Percentiles rank a stretch among this genome's conserved stretches.
phyloP scores from a whole-genome alignment of 805 yeast genomes.

The Candida railenensis region DNA sequence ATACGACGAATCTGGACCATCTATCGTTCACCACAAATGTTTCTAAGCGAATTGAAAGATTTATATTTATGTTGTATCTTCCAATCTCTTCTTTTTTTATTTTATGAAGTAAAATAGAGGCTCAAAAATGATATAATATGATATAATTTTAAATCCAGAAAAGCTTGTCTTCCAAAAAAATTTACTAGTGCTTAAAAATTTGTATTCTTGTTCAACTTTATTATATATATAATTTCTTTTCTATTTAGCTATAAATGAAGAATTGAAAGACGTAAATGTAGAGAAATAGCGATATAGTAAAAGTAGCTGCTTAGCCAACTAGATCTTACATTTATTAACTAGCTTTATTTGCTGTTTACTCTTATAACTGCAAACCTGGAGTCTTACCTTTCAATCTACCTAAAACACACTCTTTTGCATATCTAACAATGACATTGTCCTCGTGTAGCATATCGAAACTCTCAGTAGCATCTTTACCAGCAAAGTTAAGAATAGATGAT shows the following conservation, averaged over 20 bases:
- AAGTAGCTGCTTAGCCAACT: not conserved
- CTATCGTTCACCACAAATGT: constrained; percentile 96
- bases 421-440: constrained; percentile 51
- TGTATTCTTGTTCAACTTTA: not conserved
- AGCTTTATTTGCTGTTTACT: not conserved
- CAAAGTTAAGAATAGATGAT: constrained; percentile 48
- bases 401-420: constrained; percentile 47
- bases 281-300: not conserved
- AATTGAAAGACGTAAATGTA: too few species aligned
- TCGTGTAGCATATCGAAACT: constrained; percentile 56
- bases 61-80: not conserved
- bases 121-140: not conserved
- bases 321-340: not conserved
- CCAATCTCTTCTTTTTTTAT: not conserved
- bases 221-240: constrained; percentile 1
- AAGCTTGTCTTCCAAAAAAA: not conserved
- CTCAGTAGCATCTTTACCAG: constrained; percentile 50
- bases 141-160: not conserved
- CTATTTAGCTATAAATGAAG: not conserved
- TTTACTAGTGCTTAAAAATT: not conserved
- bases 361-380: constrained; percentile 39
- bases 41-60: constrained; percentile 48
- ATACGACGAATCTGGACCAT: constrained; percentile 99
- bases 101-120: not conserved
- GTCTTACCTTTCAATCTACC: constrained; percentile 50